Evolutionary conservation across 371 early-diverging fungal genomes (phyloP), one percentile per base, ranked within the genome.

Genomic region (Mucor circinelloides): DNA sequence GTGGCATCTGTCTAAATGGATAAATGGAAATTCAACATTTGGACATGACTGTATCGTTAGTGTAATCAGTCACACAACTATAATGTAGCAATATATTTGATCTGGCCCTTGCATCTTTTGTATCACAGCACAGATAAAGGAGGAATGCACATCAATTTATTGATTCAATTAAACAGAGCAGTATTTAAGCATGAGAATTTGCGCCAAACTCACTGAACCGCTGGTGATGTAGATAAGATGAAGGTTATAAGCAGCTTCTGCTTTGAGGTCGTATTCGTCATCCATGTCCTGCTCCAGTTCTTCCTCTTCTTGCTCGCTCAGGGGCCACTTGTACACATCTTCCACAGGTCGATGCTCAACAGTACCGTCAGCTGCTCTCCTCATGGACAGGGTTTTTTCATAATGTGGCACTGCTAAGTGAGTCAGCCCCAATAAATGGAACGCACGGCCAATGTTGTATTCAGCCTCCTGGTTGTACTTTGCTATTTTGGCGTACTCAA

Each of bases 381-480:
- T 84, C 63, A 90, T 48, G 34, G 63, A 70, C 66, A 97, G 74
- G 4, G 89, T 94, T 4, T 85, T 80, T 58, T 89, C 87, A 71
- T 98, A 98, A 67, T 95, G 93, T 15, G 84, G 83, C 8, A 91
- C 77, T 0, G 98, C 98, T 28, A 95, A 72, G 69, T 93, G 91
- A 5, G 81, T 80, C 48, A 95, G 76, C 0, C 93, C 93, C 28
- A 97, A 32, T 19, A 89, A 85, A 73, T 98, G 98, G 70, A 93
- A 95, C 1, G 92, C 90, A 46, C 97, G 84, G 0, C 84, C 98
- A 30, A 92, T 62, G 68, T 98, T 98, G 67, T 91, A 98, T 40
- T 89, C 88, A 5, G 93, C 90, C 71, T 96, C 97, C 75, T 88
- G 92, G 25, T 73, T 76, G 15, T 71, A 62, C 2, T 73, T 76